phyloP scores from a whole-genome alignment of 495 filamentous ascomycete genomes.

The Sphaerosporella brunnea region DNA sequence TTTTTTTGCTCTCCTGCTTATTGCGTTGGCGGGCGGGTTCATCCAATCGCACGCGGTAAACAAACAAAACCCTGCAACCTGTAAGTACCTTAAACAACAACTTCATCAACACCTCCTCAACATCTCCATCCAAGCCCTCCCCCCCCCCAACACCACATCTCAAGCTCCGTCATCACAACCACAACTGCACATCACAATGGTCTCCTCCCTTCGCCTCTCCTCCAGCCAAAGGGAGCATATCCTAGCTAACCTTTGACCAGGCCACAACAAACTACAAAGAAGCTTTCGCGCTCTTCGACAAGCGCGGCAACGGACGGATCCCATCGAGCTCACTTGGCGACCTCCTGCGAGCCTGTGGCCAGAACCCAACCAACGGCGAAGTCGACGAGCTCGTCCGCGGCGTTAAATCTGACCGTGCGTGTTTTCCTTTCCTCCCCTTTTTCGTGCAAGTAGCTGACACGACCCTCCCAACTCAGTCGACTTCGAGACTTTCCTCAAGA shows the following conservation, averaged over 20 bases:
- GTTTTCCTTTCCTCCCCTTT: not conserved
- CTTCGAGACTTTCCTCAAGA: conserved; percentile 87
- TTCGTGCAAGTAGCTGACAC: conserved; percentile 3
- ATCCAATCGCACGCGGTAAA: too few species aligned
- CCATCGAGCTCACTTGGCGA: conserved; percentile 73
- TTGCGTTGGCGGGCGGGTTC: too few species aligned
- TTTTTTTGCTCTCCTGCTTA: too few species aligned
- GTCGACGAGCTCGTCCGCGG: conserved; percentile 76
- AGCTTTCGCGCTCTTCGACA: conserved; percentile 98
- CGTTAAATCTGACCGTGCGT: conserved; percentile 76
- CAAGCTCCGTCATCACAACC: not conserved
- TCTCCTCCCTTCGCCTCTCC: not conserved
- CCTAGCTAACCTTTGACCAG: conserved; percentile 22
- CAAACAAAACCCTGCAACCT: not conserved
- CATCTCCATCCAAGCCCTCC: not conserved
- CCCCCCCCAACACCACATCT: not conserved
- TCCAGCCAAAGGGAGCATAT: too few species aligned
- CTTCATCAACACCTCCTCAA: not conserved
- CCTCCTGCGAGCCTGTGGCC: conserved; percentile 84
- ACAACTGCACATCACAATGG: not conserved
- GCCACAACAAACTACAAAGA: conserved; percentile 99
- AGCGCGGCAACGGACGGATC: conserved; percentile 86
- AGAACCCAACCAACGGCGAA: conserved; percentile 90
- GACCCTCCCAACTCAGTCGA: conserved; percentile 50
- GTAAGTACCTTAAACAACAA: too few species aligned